Evolutionary conservation across 768 basidiomycete species (phyloP), one percentile per base, ranked within the genome.

Genomic region (Amyloporia xantha): DNA sequence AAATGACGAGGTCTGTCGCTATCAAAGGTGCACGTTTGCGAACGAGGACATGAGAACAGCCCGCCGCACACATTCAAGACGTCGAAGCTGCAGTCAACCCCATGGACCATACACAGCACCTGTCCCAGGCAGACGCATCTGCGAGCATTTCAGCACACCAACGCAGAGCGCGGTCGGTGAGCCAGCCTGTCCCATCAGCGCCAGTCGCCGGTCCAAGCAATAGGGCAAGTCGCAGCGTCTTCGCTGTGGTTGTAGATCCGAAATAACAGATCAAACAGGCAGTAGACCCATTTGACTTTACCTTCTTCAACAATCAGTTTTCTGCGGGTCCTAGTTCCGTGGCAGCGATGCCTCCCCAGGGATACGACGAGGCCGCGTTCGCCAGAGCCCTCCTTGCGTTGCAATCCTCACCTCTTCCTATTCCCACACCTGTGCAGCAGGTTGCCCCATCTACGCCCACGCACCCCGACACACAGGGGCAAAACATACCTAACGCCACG

Each of bases 281-380:
- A 10, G 21, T 17, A 24, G 44, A 45, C 15, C 42, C 42, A 12
- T 30, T 54, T 17, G 54, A 58, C 37, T 58, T 55, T 27, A 47
- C 37, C 41, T 49, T 51, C 35, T 40, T 54, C 40, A 44, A 39
- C 26, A 41, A 19, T n/a, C 51, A 49, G 10, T 50, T 51, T 35
- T 33, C 33, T 15, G 48, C 36, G 11, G 50, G 41, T 10, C 23
- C 15, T 15, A 45, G 21, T 21, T 10, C 36, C 38, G 12, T 26
- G 5, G 42, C 48, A 25, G 37, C 52, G 3, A 41, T 47, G 17
- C 40, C 47, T 43, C 42, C 47, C 24, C 50, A 51, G 21, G 52
- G 52, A 17, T 58, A 58, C 50, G 57, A 58, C 42, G 54, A 58
- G 41, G 57, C 53, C 35, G 53, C 54, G 20, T 53, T 58, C 41